Percentiles rank a stretch among this genome's conserved stretches.
Evolutionary conservation across 2,329 filamentous ascomycete genomes (phyloP).

Genomic region (Colletotrichum sp.): DNA sequence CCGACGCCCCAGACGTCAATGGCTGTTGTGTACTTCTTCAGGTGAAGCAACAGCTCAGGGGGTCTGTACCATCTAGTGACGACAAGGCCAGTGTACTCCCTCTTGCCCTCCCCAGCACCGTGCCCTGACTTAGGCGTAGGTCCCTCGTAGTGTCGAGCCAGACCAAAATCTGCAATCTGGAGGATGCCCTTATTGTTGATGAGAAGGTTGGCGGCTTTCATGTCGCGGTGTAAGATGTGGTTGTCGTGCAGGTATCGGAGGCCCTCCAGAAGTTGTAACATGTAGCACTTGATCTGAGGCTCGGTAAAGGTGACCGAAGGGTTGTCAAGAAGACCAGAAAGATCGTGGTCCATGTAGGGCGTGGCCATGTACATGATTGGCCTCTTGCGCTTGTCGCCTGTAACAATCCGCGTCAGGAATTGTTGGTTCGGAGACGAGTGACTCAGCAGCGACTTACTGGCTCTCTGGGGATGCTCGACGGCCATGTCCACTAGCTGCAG

Average conservation of each 20-base stretch:
- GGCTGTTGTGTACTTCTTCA: constrained; percentile 92
- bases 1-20: constrained; percentile 99
- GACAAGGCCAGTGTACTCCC: constrained; percentile 95
- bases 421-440: not conserved
- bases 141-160: constrained; percentile 93
- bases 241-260: constrained; percentile 88
- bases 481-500: constrained; percentile 94
- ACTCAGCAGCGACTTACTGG: constrained; percentile 48
- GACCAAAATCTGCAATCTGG: constrained; percentile 96
- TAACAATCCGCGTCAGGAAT: constrained; percentile 27
- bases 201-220: constrained; percentile 97
- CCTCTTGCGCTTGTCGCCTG: constrained; percentile 78
- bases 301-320: constrained; percentile 86
- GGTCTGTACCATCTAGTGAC: constrained; percentile 98
- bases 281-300: constrained; percentile 96
- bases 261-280: constrained; percentile 90
- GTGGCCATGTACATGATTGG: constrained; percentile 98
- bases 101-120: constrained; percentile 81
- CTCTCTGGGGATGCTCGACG: constrained; percentile 75
- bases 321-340: constrained; percentile 96
- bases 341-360: constrained; percentile 98
- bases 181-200: constrained; percentile 94
- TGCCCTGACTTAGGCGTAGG: constrained; percentile 75
- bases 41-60: constrained; percentile 86
- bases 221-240: constrained; percentile 92